These are phyloP conservation scores for Angomonas ambiguus DNA, from an alignment of 208 protist genomes.

Conservation along the genomic window DNA sequence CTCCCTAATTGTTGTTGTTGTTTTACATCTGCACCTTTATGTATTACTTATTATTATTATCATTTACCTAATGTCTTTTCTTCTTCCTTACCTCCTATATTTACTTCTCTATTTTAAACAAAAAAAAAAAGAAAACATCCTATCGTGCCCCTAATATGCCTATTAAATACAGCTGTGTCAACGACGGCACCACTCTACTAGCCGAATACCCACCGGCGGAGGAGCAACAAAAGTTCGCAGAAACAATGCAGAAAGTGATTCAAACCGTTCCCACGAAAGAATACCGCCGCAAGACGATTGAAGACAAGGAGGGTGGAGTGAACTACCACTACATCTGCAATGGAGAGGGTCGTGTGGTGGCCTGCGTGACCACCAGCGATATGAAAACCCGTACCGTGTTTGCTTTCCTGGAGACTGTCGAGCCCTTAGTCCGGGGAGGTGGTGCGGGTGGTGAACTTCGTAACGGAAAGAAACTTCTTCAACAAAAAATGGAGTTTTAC, in stretches of 20 bases:
- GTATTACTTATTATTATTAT: no score
- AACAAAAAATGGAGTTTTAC: slow-evolving; percentile 93
- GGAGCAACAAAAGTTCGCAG: slow-evolving; percentile 68
- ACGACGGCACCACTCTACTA: slow-evolving; percentile 71
- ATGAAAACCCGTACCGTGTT: slow-evolving; percentile 91
- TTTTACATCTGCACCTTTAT: no score
- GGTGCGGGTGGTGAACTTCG: slow-evolving; percentile 58
- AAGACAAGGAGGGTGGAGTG: slow-evolving; percentile 87
- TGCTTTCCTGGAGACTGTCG: slow-evolving; percentile 87
- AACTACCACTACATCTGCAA: slow-evolving; percentile 92
- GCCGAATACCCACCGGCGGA: slow-evolving; percentile 76
- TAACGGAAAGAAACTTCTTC: slow-evolving; percentile 88
- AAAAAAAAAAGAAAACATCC: slow-evolving; percentile 5
- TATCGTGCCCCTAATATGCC: slow-evolving; percentile 33
- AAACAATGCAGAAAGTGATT: slow-evolving; percentile 89
- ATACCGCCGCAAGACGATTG: slow-evolving; percentile 87
- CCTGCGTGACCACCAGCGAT: slow-evolving; percentile 79
- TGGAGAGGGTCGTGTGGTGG: slow-evolving; percentile 83
- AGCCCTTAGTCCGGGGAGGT: slow-evolving; percentile 70
- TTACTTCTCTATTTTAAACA: not conserved
- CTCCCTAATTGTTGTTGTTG: no score
- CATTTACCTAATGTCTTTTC: no score
- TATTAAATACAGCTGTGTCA: slow-evolving; percentile 90
- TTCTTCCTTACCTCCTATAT: no score
- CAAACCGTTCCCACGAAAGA: slow-evolving; percentile 74